These are phyloP conservation scores for Cercospora janseana DNA, from an alignment of 2,329 filamentous ascomycete genomes.

Conservation along the genomic window DNA sequence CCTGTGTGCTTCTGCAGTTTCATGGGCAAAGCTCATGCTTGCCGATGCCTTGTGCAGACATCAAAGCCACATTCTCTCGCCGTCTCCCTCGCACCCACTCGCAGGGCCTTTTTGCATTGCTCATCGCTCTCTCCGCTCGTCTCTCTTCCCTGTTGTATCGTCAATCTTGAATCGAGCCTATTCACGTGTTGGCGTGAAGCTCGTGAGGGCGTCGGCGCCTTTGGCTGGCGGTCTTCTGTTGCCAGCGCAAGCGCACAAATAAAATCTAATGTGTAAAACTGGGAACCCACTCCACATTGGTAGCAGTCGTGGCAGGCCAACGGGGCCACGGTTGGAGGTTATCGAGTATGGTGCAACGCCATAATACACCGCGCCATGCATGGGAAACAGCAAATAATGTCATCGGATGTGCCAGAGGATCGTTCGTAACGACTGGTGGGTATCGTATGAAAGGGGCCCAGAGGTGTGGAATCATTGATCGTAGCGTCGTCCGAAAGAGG, in stretches of 20 bases:
- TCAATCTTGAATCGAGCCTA: constrained; percentile 19
- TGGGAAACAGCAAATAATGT: constrained; percentile 22
- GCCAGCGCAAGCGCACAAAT: constrained; percentile 20
- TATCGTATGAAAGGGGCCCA: constrained; percentile 4
- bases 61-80: constrained; percentile 19
- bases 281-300: constrained; percentile 14
- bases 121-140: neutral
- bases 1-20: constrained; percentile 22
- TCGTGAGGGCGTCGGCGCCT: constrained; percentile 7
- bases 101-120: neutral
- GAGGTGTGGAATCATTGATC: constrained; percentile 8
- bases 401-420: constrained; percentile 12
- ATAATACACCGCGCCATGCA: constrained; percentile 36
- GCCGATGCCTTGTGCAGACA: constrained; percentile 21
- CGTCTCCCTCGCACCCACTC: no score
- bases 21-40: constrained; percentile 19
- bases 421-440: constrained; percentile 7
- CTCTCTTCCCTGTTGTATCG: constrained; percentile 11
- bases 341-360: constrained; percentile 23
- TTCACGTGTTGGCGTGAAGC: constrained; percentile 11
- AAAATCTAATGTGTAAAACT: constrained; percentile 17
- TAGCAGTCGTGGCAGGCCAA: constrained; percentile 14
- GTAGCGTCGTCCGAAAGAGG: constrained; percentile 15
- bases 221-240: constrained; percentile 16
- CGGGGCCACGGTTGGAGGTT: constrained; percentile 12